Evolutionary conservation across 768 basidiomycete species (phyloP).

Genomic region (Goffeauzyma gilvescens): DNA sequence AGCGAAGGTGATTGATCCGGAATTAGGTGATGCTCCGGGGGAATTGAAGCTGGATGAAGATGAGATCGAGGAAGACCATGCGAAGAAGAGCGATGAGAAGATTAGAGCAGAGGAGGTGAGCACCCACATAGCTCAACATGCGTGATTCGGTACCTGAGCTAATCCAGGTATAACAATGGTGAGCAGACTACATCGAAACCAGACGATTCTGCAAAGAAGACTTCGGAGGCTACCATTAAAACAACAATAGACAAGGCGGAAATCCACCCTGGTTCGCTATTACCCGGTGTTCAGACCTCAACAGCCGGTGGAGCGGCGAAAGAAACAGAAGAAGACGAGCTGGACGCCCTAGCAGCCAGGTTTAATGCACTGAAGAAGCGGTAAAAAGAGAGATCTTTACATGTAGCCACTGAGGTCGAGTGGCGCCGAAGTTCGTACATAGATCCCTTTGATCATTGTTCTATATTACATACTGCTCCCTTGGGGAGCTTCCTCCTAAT

Average conservation of each 20-base stretch:
- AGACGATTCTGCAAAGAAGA: constrained; percentile 22
- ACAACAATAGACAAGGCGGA: constrained; percentile 1
- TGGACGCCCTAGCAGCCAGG: constrained; percentile 8
- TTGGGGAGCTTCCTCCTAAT: too few relatives aligned
- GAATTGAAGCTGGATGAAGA: constrained; percentile 17
- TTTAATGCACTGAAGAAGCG: constrained; percentile 11
- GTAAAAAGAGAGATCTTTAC: too few relatives aligned
- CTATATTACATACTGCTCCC: too few relatives aligned
- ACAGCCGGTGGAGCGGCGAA: constrained; percentile 41
- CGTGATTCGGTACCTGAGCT: too few relatives aligned
- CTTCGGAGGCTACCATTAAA: constrained; percentile 9
- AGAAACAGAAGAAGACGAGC: constrained; percentile 35
- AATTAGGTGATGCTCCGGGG: constrained; percentile 3
- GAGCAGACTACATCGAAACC: constrained; percentile 12
- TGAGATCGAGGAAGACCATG: constrained; percentile 13
- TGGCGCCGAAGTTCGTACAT: too few relatives aligned
- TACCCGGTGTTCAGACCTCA: too few relatives aligned
- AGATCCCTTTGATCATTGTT: too few relatives aligned
- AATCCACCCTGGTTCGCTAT: too few relatives aligned
- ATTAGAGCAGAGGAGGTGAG: constrained; percentile 14
- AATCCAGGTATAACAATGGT: constrained; percentile 23
- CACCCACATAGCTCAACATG: too few relatives aligned
- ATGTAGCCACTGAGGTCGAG: too few relatives aligned
- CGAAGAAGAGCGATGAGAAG: constrained; percentile 1
- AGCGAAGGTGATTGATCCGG: constrained; percentile 30